Evolutionary conservation across 1,284 basidiomycete species (phyloP), one percentile per base, ranked within the genome.

Genomic region (Irpex sp.): DNA sequence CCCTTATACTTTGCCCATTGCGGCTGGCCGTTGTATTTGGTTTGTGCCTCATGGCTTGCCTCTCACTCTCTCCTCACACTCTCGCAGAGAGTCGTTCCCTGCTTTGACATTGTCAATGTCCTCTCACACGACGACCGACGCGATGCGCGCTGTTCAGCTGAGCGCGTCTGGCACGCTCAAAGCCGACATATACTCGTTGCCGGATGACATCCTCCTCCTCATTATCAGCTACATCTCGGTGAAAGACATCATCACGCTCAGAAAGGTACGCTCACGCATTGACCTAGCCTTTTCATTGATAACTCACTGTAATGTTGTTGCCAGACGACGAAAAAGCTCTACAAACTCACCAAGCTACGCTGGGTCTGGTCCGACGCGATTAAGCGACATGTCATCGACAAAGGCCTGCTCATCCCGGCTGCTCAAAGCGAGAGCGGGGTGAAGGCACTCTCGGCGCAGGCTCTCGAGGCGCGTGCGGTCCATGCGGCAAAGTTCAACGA

Each of bases 331-430:
- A 73, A 72, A 56, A 73, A 73, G 8, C 67, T 78, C 55, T 70
- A 62, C 57, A 56, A 68, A 4, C 67, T 78, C 57, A 74, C 76
- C 52, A 75, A 73, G 61, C 63, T 74, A 49, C 76, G 76, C 57
- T 78, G 76, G 76, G 74, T 78, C 11, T 78, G 77, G 77, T 70
- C 70, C 47, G 72, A 76, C 64, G 76, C 75, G 13, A 69, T 78
- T 57, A 71, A 73, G 56, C 70, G 72, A 6, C 76, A 76, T 62
- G 71, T 77, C 64, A 69, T 76, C 13, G 71, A 73, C 59, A 69
- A 69, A 56, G 72, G 73, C 7, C 69, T 78, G 17, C 75, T 76
- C 44, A 65, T 77, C 17, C 77, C 76, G 26, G 75, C 75, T 17
- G 67, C 64, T 44, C 40, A 47, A 11, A 64, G 66, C 44, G 60